Conservation (phyloP, 768 basidiomycete species). For the Leucosporidium yakuticum region DNA sequence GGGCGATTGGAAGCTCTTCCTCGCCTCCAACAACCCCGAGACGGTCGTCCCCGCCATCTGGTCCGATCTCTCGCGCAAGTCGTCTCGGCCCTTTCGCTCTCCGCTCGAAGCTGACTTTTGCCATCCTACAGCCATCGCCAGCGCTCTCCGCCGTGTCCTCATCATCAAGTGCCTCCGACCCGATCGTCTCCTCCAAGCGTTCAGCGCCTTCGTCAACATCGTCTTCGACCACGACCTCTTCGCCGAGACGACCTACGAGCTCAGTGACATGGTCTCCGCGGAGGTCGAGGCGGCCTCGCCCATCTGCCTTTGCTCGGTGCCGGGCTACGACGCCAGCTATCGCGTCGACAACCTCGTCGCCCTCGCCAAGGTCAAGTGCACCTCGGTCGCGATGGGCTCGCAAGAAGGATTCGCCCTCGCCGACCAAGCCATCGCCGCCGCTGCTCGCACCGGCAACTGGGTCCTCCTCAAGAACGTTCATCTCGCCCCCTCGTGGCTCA, state of each 20-base stretch:
- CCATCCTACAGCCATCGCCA: slow-evolving; percentile 8
- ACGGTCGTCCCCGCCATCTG: slow-evolving; percentile 66
- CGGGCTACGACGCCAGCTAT: slow-evolving; percentile 98
- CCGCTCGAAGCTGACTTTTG: slow-evolving; percentile 37
- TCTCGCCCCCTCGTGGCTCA: slow-evolving; percentile 89
- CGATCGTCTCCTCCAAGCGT: slow-evolving; percentile 80
- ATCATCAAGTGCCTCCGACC: slow-evolving; percentile 87
- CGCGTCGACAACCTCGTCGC: slow-evolving; percentile 81
- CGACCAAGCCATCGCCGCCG: slow-evolving; percentile 89
- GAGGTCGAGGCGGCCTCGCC: slow-evolving; percentile 78
- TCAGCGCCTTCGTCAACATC: slow-evolving; percentile 62
- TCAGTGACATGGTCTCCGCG: slow-evolving; percentile 66
- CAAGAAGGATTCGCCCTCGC: slow-evolving; percentile 94
- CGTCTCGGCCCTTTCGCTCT: background rate
- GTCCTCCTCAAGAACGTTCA: slow-evolving; percentile 90
- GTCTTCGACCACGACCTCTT: slow-evolving; percentile 80
- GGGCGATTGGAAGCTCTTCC: slow-evolving; percentile 65
- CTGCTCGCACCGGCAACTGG: slow-evolving; percentile 90
- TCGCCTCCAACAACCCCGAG: slow-evolving; percentile 64
- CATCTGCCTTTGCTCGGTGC: slow-evolving; percentile 81
- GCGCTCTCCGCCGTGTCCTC: slow-evolving; percentile 64
- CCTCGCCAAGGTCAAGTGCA: slow-evolving; percentile 61
- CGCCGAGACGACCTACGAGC: slow-evolving; percentile 64
- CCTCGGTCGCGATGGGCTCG: slow-evolving; percentile 95
- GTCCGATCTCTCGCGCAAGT: slow-evolving; percentile 64